phyloP scores from a whole-genome alignment of 2,329 filamentous ascomycete genomes.

The Aspergillus calidoustus region DNA sequence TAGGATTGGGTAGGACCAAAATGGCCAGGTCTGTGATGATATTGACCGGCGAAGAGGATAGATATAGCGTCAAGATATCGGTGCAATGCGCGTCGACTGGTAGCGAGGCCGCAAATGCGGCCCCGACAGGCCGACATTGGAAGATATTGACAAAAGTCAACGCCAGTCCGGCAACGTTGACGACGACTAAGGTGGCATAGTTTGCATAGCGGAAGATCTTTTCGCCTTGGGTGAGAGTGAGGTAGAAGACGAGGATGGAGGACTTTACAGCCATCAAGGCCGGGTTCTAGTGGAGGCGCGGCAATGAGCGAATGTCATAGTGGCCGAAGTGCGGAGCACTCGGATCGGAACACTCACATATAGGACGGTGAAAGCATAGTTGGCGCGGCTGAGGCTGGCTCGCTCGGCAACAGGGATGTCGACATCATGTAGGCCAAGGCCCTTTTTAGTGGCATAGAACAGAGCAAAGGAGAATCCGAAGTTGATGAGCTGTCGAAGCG shows the following conservation, averaged over 20 bases:
- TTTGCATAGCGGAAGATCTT: constrained; percentile 79
- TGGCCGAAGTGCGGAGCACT: background rate
- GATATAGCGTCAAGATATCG: constrained; percentile 67
- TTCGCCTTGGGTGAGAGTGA: constrained; percentile 79
- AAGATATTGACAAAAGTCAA: constrained; percentile 87
- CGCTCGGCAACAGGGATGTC: constrained; percentile 40
- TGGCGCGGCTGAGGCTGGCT: constrained; percentile 49
- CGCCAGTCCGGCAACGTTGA: constrained; percentile 77
- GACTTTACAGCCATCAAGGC: constrained; percentile 90
- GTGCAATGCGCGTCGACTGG: constrained; percentile 58
- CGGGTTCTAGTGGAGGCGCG: constrained; percentile 66
- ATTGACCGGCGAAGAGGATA: constrained; percentile 83
- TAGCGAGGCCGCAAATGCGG: constrained; percentile 64
- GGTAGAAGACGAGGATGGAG: constrained; percentile 89
- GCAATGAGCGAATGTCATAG: constrained; percentile 12
- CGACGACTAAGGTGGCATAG: constrained; percentile 75
- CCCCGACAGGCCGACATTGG: constrained; percentile 76
- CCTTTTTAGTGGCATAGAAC: constrained; percentile 49
- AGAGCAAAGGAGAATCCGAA: constrained; percentile 53
- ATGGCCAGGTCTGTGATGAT: constrained; percentile 90
- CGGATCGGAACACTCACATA: constrained; percentile 51
- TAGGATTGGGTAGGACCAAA: constrained; percentile 83
- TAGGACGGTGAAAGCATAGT: constrained; percentile 65
- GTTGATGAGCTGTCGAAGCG: constrained; percentile 41
- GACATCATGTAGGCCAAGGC: constrained; percentile 48